Base-by-base conservation (phyloP, 352 stramenopile genomes). In the Phytopythium chamaehyphon region DNA sequence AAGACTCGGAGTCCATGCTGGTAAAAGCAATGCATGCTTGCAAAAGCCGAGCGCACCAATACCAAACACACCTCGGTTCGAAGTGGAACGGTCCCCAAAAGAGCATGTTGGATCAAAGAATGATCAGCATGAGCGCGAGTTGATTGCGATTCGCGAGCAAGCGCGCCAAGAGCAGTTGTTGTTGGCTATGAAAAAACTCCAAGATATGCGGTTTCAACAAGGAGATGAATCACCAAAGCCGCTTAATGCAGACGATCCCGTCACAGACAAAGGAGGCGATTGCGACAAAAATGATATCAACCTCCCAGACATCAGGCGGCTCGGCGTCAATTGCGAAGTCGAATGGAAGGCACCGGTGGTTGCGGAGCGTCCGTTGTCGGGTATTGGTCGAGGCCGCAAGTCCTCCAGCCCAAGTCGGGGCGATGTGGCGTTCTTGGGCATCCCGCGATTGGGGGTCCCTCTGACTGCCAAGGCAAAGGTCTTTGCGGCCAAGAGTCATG, bases 291-390 rank as follows among this genome's bases (percentile, higher is more conserved):
- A 26, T 21, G 21, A 42, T 33, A 24, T 33, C 28, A 33, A 50
- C 16, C 44, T 50, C 4, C 44, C 44, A 2, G 24, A 18, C 3
- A 21, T 50, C 5, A 23, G 18, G 16, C 38, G 38, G 16, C 16
- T 10, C 9, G n/a, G 38, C 22, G 53, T 2, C 23, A 15, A 22
- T 15, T 40, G 18, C 14, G 51, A 63, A 21, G 52, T 55, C 0
- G 42, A 54, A 37, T 89, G 78, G 78, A 67, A 61, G 37, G 65
- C 74, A 12, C 75, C 75, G 6, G 61, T 83, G 10, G 61, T 66
- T 28, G 23, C 28, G 19, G 38, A 43, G 12, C 39, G 54, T 15
- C 45, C 56, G 0, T 23, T 16, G 3, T 46, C 61, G 28, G 44
- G 44, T 55, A 21, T 24, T 21, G 8, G 8, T 40, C 54, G 31